A percentile compares a stretch with the other conserved stretches of the same genome.
Evolutionary conservation across 495 filamentous ascomycete species (phyloP).

Genomic region (Aspergillus hancockii): DNA sequence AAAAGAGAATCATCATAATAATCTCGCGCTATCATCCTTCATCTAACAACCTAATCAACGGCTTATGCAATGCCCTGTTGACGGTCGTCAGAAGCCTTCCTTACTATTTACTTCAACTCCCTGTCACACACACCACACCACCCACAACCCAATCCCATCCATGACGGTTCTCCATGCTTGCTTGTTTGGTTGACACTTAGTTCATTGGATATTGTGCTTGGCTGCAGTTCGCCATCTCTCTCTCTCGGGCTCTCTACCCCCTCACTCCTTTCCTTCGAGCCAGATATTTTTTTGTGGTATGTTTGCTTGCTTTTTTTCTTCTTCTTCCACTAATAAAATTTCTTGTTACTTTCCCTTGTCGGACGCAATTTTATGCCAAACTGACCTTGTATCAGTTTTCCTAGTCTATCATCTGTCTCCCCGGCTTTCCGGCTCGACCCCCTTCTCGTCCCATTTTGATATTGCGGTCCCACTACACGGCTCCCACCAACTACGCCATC

Average conservation of each 20-base stretch:
- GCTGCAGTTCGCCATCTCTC: background rate
- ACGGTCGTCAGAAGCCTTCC: conserved; percentile 1
- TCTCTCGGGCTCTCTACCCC: background rate
- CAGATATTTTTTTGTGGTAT: background rate
- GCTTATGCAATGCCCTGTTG: conserved; percentile 1
- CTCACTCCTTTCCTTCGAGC: background rate
- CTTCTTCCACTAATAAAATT: background rate
- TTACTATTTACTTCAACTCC: background rate
- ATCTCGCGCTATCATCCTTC: background rate
- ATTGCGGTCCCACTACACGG: background rate
- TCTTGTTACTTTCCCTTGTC: background rate
- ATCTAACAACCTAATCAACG: background rate
- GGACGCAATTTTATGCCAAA: background rate
- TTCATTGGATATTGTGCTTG: background rate
- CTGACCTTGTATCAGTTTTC: background rate
- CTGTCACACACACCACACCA: background rate
- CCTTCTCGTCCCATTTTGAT: conserved; percentile 2
- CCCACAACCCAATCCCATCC: background rate
- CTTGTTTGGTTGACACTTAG: background rate
- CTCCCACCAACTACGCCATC: background rate
- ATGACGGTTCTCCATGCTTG: background rate
- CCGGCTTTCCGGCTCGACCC: background rate
- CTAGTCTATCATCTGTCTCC: background rate
- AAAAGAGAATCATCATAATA: background rate
- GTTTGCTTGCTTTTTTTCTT: conserved; percentile 1